A percentile compares a stretch with the other conserved stretches of the same genome.
Evolutionary conservation across 768 basidiomycete species (phyloP).

Genomic region (Pisolithus albus): DNA sequence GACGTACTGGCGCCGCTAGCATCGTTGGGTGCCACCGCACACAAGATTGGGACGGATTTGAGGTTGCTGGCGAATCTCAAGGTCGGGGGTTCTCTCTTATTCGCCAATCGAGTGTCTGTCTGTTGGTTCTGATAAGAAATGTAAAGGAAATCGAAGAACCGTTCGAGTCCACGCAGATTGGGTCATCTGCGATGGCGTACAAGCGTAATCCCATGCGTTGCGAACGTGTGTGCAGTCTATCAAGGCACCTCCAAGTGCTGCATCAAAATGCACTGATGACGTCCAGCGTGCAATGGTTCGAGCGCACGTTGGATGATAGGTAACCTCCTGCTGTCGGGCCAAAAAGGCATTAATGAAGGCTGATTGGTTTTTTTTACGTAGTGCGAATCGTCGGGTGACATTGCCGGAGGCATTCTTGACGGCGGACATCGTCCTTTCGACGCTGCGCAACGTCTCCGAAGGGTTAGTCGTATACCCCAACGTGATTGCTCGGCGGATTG

Average conservation of each 20-base stretch:
- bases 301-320: constrained; percentile 96
- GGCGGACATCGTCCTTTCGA: constrained; percentile 92
- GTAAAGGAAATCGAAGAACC: too few relatives aligned
- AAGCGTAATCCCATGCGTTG: constrained; percentile 99
- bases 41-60: constrained; percentile 96
- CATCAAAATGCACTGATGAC: constrained; percentile 98
- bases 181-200: constrained; percentile 97
- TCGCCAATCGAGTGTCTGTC: neutral
- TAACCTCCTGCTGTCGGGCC: constrained; percentile 18
- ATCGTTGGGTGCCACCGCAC: constrained; percentile 88
- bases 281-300: constrained; percentile 93
- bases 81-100: constrained; percentile 30
- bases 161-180: constrained; percentile 69
- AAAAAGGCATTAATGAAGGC: neutral
- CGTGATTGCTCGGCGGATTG: constrained; percentile 87
- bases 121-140: too few relatives aligned
- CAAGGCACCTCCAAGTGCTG: constrained; percentile 92
- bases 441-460: constrained; percentile 93
- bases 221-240: constrained; percentile 92
- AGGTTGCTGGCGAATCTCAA: constrained; percentile 92
- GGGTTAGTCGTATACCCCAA: constrained; percentile 99
- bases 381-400: constrained; percentile 94
- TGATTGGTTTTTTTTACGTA: constrained; percentile 23
- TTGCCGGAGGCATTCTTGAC: constrained; percentile 97
- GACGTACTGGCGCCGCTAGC: constrained; percentile 89